Evolutionary conservation across 495 filamentous ascomycete species (phyloP).

Genomic region (Tuber indicum): DNA sequence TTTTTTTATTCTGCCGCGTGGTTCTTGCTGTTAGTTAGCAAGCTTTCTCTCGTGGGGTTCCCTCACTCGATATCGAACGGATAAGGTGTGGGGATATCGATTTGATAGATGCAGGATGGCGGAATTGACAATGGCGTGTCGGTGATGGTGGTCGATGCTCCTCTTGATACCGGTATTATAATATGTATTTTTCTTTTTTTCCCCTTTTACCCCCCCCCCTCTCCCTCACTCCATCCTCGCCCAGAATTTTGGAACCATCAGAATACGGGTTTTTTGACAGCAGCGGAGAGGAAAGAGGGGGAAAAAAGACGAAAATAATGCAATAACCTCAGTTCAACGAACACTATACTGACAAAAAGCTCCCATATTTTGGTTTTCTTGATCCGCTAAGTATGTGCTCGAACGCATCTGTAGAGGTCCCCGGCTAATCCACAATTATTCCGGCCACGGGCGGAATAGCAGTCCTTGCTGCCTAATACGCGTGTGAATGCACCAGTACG

Average conservation of each 20-base stretch:
- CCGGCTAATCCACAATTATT: slow-evolving; percentile 2
- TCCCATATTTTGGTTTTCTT: background rate
- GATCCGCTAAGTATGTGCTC: background rate
- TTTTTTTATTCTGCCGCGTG: background rate
- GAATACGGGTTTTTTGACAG: background rate
- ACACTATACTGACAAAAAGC: background rate
- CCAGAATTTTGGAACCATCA: background rate
- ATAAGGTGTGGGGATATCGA: background rate
- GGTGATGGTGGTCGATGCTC: background rate
- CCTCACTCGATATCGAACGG: background rate
- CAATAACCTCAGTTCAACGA: background rate
- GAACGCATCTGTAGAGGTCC: background rate
- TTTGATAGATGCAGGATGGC: background rate
- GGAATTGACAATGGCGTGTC: background rate
- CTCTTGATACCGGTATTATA: background rate
- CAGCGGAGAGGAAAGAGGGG: background rate
- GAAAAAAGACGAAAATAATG: background rate
- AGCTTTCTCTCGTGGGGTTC: background rate
- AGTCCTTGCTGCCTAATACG: background rate
- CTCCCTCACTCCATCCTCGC: background rate
- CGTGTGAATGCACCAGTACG: background rate
- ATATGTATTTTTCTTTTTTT: background rate
- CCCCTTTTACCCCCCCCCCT: background rate
- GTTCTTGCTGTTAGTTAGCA: background rate
- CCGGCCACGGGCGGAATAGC: background rate